Evolutionary conservation across 495 filamentous ascomycete species (phyloP).

Genomic region (Parmelia sp.): DNA sequence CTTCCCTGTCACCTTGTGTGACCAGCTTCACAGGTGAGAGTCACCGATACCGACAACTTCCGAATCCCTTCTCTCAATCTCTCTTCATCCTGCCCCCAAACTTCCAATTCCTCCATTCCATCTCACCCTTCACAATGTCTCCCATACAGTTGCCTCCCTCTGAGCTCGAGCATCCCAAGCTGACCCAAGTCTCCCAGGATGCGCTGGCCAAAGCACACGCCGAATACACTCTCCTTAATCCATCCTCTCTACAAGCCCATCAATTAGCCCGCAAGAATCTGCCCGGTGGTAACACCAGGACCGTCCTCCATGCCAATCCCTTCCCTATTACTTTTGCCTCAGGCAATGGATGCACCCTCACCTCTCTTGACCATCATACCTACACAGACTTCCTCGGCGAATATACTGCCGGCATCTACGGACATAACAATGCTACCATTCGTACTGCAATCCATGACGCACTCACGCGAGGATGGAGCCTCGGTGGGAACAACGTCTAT

Average conservation of each 20-base stretch:
- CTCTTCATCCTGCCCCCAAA: neutral
- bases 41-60: too few species aligned
- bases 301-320: conserved; percentile 48
- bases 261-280: conserved; percentile 34
- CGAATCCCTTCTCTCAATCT: neutral
- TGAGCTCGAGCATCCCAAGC: neutral
- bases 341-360: conserved; percentile 36
- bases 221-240: conserved; percentile 1
- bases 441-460: conserved; percentile 27
- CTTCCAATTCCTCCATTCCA: neutral
- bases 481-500: conserved; percentile 30
- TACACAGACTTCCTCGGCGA: conserved; percentile 43
- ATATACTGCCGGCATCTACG: conserved; percentile 41
- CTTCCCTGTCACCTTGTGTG: too few species aligned
- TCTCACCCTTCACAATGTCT: neutral
- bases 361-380: conserved; percentile 39
- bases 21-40: too few species aligned
- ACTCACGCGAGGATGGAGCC: conserved; percentile 30
- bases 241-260: conserved; percentile 10
- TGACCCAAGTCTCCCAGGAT: neutral
- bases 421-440: conserved; percentile 41
- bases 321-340: conserved; percentile 47
- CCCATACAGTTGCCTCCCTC: neutral
- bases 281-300: conserved; percentile 58
- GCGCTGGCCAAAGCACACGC: conserved; percentile 8